Conservation (phyloP, 1,284 basidiomycete genomes). For the Microbotryomycetes sp. region DNA sequence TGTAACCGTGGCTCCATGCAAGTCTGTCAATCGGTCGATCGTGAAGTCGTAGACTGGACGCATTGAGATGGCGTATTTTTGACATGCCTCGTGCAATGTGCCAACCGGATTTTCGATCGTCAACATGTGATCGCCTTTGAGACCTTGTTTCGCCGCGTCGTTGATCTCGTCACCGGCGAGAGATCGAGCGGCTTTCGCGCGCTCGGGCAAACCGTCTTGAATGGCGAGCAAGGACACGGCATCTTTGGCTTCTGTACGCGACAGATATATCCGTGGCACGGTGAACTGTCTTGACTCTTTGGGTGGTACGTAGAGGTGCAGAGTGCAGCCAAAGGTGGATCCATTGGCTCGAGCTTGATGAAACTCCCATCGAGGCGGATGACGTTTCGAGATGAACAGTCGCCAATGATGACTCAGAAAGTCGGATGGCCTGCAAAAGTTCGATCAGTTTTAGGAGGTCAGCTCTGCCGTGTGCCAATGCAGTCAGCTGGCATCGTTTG, state of each 20-base stretch:
- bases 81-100: neutral
- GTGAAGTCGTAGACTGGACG: neutral
- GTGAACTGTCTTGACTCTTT: neutral
- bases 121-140: neutral
- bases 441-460: neutral
- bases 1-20: conserved; percentile 7
- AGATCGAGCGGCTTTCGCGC: neutral
- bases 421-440: neutral
- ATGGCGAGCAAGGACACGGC: neutral
- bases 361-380: conserved; percentile 11
- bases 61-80: conserved; percentile 2
- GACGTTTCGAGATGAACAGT: neutral
- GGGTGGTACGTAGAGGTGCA: conserved; percentile 14
- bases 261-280: neutral
- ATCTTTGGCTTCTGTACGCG: neutral
- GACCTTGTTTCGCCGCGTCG: neutral
- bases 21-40: conserved; percentile 10
- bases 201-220: neutral
- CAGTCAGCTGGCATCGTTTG: neutral
- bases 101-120: conserved; percentile 14
- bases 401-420: conserved; percentile 6
- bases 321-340: conserved; percentile 6
- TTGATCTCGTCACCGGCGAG: neutral
- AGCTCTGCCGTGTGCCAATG: no score
- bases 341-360: neutral